Conservation (phyloP, 1,284 basidiomycete species). For the Leccinum angustisporum region DNA sequence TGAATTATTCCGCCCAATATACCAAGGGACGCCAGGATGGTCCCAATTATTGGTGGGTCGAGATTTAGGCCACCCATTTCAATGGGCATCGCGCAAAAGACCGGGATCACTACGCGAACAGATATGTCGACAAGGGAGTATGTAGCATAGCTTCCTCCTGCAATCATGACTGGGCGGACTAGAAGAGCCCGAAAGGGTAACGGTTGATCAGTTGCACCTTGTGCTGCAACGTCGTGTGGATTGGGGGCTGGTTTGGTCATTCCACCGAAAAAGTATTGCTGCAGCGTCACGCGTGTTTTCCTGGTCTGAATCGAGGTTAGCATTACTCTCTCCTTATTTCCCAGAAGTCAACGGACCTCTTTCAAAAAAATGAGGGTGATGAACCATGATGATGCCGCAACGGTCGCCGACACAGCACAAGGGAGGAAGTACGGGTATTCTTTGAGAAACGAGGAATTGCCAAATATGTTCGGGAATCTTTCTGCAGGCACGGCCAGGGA, state of each 20-base stretch:
- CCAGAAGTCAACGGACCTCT: constrained; percentile 47
- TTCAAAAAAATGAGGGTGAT: constrained; percentile 50
- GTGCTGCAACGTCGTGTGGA: constrained; percentile 1
- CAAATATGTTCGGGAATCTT: constrained; percentile 55
- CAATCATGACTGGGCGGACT: constrained; percentile 38
- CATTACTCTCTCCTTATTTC: not conserved
- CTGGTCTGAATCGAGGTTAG: constrained; percentile 20
- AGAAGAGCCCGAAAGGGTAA: constrained; percentile 39
- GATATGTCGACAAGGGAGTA: constrained; percentile 42
- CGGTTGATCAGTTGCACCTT: constrained; percentile 20
- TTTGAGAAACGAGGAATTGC: constrained; percentile 48
- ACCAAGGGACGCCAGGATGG: constrained; percentile 40
- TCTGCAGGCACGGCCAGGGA: constrained; percentile 56
- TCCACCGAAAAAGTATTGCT: constrained; percentile 25
- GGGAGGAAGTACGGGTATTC: constrained; percentile 69
- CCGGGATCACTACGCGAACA: constrained; percentile 40
- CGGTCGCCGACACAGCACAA: constrained; percentile 51
- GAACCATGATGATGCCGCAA: constrained; percentile 47
- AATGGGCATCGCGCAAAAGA: constrained; percentile 46
- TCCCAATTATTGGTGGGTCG: constrained; percentile 41
- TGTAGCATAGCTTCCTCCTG: constrained; percentile 44
- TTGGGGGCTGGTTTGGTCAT: not conserved
- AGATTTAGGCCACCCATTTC: constrained; percentile 44
- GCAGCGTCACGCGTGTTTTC: constrained; percentile 12
- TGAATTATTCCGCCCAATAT: constrained; percentile 42